These are phyloP conservation scores for Eucalyptus tenuipes DNA, from an alignment of 345 rosid genomes.

Conservation along the genomic window DNA sequence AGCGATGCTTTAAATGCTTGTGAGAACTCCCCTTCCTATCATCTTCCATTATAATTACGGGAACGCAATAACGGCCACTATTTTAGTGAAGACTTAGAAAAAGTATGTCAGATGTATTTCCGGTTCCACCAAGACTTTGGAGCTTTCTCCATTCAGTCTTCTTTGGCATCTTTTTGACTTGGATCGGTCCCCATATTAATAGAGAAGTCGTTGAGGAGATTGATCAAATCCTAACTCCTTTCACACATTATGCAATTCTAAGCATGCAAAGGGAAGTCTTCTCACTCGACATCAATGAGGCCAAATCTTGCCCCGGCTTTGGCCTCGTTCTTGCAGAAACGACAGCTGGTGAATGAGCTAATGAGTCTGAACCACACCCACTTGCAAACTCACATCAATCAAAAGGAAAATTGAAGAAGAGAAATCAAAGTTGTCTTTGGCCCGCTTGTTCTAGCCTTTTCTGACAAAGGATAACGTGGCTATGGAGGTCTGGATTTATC, in stretches of 20 bases:
- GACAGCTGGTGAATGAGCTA: neutral
- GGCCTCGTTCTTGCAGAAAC: neutral
- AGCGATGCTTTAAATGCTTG: too few relatives aligned
- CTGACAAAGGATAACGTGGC: too few relatives aligned
- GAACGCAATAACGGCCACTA: too few relatives aligned
- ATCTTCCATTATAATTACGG: too few relatives aligned
- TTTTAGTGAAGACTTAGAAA: too few relatives aligned
- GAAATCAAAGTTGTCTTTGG: too few relatives aligned
- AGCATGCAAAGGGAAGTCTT: neutral
- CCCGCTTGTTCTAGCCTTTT: too few relatives aligned
- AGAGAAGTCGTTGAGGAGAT: neutral
- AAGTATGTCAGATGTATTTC: neutral
- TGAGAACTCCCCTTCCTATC: too few relatives aligned
- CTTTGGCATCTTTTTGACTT: neutral
- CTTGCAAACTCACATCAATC: neutral
- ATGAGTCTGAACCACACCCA: neutral
- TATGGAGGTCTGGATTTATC: too few relatives aligned
- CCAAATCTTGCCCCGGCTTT: neutral
- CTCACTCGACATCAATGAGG: neutral
- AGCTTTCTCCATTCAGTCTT: neutral
- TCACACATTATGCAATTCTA: neutral
- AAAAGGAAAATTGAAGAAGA: neutral
- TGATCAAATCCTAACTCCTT: neutral
- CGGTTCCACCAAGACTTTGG: neutral
- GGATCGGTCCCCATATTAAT: fast-evolving